Percentiles rank a stretch among this genome's conserved stretches.
phyloP scores from a whole-genome alignment of 345 rosid genomes.

The Reutealis trisperma region DNA sequence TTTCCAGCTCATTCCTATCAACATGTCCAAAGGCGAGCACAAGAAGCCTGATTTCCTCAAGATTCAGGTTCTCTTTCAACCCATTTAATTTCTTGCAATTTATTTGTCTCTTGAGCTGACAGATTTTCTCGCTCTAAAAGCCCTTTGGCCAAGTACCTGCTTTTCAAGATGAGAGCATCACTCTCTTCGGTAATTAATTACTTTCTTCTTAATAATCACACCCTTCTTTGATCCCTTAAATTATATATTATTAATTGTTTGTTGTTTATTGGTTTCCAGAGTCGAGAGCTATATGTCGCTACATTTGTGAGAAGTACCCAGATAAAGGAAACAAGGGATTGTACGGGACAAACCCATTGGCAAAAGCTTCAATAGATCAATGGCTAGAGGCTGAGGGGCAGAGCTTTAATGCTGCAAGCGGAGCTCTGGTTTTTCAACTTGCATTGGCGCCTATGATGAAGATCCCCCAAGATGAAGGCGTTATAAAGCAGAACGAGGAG shows the following conservation, averaged over 20 bases:
- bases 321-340: slow-evolving; percentile 54
- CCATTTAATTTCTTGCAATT: background rate
- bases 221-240: background rate
- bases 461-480: slow-evolving; percentile 47
- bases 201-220: background rate
- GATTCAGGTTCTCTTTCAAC: slow-evolving; percentile 42
- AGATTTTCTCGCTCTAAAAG: slow-evolving; percentile 20
- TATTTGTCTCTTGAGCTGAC: background rate
- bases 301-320: slow-evolving; percentile 52
- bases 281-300: slow-evolving; percentile 65
- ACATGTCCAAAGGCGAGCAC: slow-evolving; percentile 64
- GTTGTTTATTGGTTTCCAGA: slow-evolving; percentile 27
- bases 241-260: background rate
- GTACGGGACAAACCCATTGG: slow-evolving; percentile 53
- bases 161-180: slow-evolving; percentile 54
- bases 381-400: slow-evolving; percentile 78
- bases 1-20: slow-evolving; percentile 57
- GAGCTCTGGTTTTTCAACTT: slow-evolving; percentile 58
- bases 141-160: slow-evolving; percentile 86
- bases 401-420: slow-evolving; percentile 56
- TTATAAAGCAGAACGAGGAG: slow-evolving; percentile 47
- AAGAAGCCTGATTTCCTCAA: slow-evolving; percentile 65
- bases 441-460: slow-evolving; percentile 59
- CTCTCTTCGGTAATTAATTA: slow-evolving; percentile 53
- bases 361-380: slow-evolving; percentile 73